A percentile compares a stretch with the other conserved stretches of the same genome.
phyloP scores from a whole-genome alignment of 768 basidiomycete species.

The Astraeus odoratus region DNA sequence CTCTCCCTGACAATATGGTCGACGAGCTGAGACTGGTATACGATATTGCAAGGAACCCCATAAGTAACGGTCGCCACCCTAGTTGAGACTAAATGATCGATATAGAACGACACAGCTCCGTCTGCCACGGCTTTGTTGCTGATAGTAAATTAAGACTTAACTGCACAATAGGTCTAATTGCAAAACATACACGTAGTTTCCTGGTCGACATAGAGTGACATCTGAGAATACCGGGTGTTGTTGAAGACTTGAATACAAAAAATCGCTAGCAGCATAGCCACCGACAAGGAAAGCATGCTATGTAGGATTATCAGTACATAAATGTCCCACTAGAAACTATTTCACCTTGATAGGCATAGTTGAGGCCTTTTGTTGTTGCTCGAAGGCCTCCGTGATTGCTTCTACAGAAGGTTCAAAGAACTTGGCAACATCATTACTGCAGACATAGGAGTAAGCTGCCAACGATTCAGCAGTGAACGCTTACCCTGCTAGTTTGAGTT shows the following conservation, averaged over 20 bases:
- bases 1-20: slow-evolving; percentile 32
- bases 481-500: slow-evolving; percentile 32
- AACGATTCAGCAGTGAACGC: background rate
- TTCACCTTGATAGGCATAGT: slow-evolving; percentile 21
- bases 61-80: slow-evolving; percentile 38
- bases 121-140: slow-evolving; percentile 47
- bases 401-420: slow-evolving; percentile 39
- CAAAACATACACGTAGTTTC: slow-evolving; percentile 40
- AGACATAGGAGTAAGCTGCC: background rate
- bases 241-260: slow-evolving; percentile 36
- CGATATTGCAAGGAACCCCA: slow-evolving; percentile 24
- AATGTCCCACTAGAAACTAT: background rate
- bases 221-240: slow-evolving; percentile 28
- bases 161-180: too few species aligned
- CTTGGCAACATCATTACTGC: slow-evolving; percentile 28
- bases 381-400: slow-evolving; percentile 29
- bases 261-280: slow-evolving; percentile 44
- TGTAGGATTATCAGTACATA: background rate
- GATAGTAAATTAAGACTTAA: background rate
- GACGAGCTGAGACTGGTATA: slow-evolving; percentile 21
- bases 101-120: slow-evolving; percentile 33
- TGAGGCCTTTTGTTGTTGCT: slow-evolving; percentile 19
- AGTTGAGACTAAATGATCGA: slow-evolving; percentile 39
- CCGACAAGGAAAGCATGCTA: slow-evolving; percentile 44
- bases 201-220: slow-evolving; percentile 39